Percentiles rank a stretch among this genome's conserved stretches.
Evolutionary conservation across 306 rosid genomes (phyloP).

Genomic region (Rosa lucieae): DNA sequence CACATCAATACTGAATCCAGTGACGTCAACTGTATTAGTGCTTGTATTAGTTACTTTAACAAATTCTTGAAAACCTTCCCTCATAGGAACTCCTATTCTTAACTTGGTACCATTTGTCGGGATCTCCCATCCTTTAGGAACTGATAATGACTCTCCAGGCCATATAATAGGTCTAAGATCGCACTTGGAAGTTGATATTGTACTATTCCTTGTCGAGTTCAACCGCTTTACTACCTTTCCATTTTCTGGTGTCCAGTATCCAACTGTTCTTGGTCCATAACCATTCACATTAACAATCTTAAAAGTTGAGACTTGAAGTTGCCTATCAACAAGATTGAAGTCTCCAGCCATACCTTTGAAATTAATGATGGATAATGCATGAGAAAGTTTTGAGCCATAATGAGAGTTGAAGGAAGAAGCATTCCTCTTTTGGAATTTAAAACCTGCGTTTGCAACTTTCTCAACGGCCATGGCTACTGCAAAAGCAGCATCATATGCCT

Average conservation of each 20-base stretch:
- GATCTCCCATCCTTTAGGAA: constrained; percentile 46
- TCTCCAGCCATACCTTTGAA: constrained; percentile 19
- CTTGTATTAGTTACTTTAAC: constrained; percentile 6
- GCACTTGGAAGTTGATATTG: constrained; percentile 3
- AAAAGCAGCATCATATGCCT: constrained; percentile 50
- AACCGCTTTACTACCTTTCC: constrained; percentile 27
- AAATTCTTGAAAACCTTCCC: constrained; percentile 33
- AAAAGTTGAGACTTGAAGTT: constrained; percentile 8
- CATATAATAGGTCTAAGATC: constrained; percentile 23
- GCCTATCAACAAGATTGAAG: not conserved
- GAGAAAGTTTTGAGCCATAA: constrained; percentile 19
- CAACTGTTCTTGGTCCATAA: constrained; percentile 32
- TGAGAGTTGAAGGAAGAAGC: constrained; percentile 15
- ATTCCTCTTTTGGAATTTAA: not conserved
- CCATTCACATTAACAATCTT: constrained; percentile 38
- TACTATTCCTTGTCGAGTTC: not conserved
- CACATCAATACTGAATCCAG: constrained; percentile 45
- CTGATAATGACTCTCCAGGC: constrained; percentile 38
- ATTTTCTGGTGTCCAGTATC: constrained; percentile 38
- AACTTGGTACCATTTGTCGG: constrained; percentile 32
- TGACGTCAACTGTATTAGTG: constrained; percentile 19
- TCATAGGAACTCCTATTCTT: constrained; percentile 36
- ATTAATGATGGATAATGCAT: constrained; percentile 17
- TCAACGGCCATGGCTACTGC: constrained; percentile 40
- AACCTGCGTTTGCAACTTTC: constrained; percentile 8